phyloP scores from a whole-genome alignment of 768 basidiomycete genomes.

The Multifurca ochricompacta region DNA sequence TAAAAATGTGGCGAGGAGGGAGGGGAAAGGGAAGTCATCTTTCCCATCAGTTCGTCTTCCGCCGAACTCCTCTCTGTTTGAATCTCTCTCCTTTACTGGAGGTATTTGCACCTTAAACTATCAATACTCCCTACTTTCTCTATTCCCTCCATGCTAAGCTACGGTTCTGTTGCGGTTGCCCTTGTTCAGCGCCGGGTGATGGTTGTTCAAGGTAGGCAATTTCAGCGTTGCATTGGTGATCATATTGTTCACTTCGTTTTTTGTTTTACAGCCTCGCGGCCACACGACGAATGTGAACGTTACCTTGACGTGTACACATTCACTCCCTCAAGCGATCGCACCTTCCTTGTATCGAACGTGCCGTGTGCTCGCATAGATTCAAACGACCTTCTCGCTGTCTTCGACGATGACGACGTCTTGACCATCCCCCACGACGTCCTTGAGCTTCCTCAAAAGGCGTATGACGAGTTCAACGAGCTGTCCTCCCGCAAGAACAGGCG shows the following conservation, averaged over 20 bases:
- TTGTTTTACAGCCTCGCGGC: slow-evolving; percentile 42
- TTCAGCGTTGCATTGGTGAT: background rate
- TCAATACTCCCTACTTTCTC: background rate
- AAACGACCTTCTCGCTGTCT: slow-evolving; percentile 51
- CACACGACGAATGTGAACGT: slow-evolving; percentile 46
- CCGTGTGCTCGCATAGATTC: slow-evolving; percentile 56
- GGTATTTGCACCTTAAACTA: background rate
- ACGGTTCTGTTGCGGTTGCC: slow-evolving; percentile 60
- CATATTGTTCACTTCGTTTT: background rate
- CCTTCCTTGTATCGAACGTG: slow-evolving; percentile 54
- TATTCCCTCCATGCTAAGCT: slow-evolving; percentile 15
- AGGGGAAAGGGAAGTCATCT: too few relatives aligned
- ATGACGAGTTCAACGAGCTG: slow-evolving; percentile 48
- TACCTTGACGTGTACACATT: slow-evolving; percentile 63
- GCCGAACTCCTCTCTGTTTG: background rate
- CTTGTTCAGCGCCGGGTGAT: slow-evolving; percentile 60
- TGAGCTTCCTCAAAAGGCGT: slow-evolving; percentile 54
- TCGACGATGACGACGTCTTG: slow-evolving; percentile 36
- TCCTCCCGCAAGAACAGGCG: slow-evolving; percentile 44
- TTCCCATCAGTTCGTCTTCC: background rate
- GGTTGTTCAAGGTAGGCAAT: slow-evolving; percentile 54
- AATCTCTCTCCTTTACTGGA: background rate
- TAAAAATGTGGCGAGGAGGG: background rate
- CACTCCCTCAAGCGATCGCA: slow-evolving; percentile 52
- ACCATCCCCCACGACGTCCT: slow-evolving; percentile 43